Percentiles rank a stretch among this genome's conserved stretches.
phyloP scores from a whole-genome alignment of 768 basidiomycete genomes.

The Naganishia vishniacii region DNA sequence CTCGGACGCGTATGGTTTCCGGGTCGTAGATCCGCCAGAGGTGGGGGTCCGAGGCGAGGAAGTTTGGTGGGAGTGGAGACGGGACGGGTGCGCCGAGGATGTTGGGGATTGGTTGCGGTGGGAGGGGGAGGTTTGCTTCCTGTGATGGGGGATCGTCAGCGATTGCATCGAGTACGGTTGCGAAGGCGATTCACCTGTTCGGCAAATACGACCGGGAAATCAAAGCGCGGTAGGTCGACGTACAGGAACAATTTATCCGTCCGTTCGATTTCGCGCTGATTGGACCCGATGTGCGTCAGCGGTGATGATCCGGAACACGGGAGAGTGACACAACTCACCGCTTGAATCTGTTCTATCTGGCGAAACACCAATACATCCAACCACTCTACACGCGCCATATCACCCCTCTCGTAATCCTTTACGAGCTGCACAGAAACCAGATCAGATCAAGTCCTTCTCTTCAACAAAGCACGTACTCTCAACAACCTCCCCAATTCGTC shows the following conservation, averaged over 20 bases:
- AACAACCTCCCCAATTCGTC: slow-evolving; percentile 96
- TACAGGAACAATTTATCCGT: slow-evolving; percentile 93
- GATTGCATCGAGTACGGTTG: not conserved
- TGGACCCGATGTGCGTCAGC: not conserved
- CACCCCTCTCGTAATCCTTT: slow-evolving; percentile 92
- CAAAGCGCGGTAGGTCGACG: slow-evolving; percentile 90
- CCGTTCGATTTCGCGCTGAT: slow-evolving; percentile 78
- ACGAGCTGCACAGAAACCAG: slow-evolving; percentile 51
- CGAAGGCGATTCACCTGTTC: slow-evolving; percentile 62
- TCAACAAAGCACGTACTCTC: slow-evolving; percentile 51
- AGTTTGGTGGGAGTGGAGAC: slow-evolving; percentile 49
- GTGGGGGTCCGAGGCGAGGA: slow-evolving; percentile 58
- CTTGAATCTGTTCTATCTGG: slow-evolving; percentile 90
- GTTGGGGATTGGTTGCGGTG: slow-evolving; percentile 35
- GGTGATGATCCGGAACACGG: not conserved
- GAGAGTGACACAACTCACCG: slow-evolving; percentile 54
- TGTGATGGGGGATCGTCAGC: slow-evolving; percentile 19
- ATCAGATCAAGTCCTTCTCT: not conserved
- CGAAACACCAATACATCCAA: slow-evolving; percentile 86
- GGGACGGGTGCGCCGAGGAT: slow-evolving; percentile 17
- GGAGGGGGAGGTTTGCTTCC: slow-evolving; percentile 40
- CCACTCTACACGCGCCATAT: slow-evolving; percentile 92
- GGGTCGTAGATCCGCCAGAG: slow-evolving; percentile 88
- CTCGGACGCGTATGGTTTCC: slow-evolving; percentile 60
- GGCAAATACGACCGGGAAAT: slow-evolving; percentile 92